These are phyloP conservation scores for Atkinsonella texensis DNA, from an alignment of 2,329 filamentous ascomycete species.

Conservation along the genomic window DNA sequence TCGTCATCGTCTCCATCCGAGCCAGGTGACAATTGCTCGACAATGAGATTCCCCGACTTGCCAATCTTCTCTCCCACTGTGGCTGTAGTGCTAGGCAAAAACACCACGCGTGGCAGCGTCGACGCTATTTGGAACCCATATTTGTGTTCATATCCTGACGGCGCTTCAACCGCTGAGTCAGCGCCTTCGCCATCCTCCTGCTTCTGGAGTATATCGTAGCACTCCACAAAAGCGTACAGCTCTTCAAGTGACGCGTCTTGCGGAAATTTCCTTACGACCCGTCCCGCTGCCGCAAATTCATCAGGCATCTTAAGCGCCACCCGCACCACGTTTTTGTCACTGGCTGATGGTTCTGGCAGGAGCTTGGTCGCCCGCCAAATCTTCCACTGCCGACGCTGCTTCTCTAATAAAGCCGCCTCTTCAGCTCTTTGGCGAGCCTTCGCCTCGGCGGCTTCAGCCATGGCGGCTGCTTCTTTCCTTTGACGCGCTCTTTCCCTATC, in stretches of 20 bases:
- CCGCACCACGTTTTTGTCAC: constrained; percentile 58
- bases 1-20: constrained; percentile 24
- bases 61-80: constrained; percentile 65
- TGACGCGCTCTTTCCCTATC: constrained; percentile 76
- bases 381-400: constrained; percentile 55
- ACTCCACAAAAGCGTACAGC: constrained; percentile 93
- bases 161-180: constrained; percentile 1
- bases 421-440: constrained; percentile 48
- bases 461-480: constrained; percentile 62
- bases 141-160: constrained; percentile 53
- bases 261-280: constrained; percentile 66
- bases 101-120: constrained; percentile 73
- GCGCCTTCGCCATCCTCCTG: constrained; percentile 34
- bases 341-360: constrained; percentile 51
- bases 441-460: constrained; percentile 55
- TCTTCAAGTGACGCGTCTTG: constrained; percentile 67
- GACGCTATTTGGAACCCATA: constrained; percentile 81
- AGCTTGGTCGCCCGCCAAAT: constrained; percentile 64
- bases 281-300: constrained; percentile 44
- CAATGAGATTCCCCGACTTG: constrained; percentile 75
- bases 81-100: constrained; percentile 53
- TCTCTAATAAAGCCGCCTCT: constrained; percentile 39
- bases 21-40: constrained; percentile 46
- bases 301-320: constrained; percentile 53
- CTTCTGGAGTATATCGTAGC: constrained; percentile 52